phyloP scores from a whole-genome alignment of 2,329 filamentous ascomycete genomes.

The Hypoxylon sp. region DNA sequence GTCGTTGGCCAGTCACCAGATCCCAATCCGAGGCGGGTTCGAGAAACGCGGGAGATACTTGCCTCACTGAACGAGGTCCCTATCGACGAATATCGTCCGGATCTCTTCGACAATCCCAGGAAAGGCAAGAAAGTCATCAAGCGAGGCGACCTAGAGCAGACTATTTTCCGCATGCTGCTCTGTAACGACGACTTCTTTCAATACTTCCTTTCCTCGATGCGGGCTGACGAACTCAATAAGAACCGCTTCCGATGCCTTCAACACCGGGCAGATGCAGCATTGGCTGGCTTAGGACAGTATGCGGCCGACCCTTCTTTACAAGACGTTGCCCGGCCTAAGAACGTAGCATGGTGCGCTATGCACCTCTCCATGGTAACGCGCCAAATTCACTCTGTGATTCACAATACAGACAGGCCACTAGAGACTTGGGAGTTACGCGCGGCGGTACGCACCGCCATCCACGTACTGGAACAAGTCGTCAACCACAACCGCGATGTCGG shows the following conservation, averaged over 20 bases:
- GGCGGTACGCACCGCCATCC: conserved; percentile 64
- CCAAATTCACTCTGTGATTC: conserved; percentile 62
- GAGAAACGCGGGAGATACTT: conserved; percentile 67
- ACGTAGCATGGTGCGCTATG: conserved; percentile 65
- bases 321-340: conserved; percentile 50
- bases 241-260: conserved; percentile 65
- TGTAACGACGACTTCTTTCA: conserved; percentile 69
- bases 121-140: conserved; percentile 57
- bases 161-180: conserved; percentile 68
- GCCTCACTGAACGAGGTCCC: conserved; percentile 60
- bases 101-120: conserved; percentile 59
- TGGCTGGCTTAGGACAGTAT: conserved; percentile 61
- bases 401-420: conserved; percentile 57
- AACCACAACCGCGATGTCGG: conserved; percentile 59
- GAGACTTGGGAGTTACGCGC: conserved; percentile 58
- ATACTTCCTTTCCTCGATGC: conserved; percentile 64
- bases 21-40: conserved; percentile 58
- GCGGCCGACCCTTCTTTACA: conserved; percentile 24
- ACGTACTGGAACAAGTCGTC: conserved; percentile 63
- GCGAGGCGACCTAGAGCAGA: conserved; percentile 64
- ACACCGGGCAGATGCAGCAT: conserved; percentile 63
- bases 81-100: conserved; percentile 62
- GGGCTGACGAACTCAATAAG: conserved; percentile 61
- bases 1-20: conserved; percentile 53
- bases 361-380: conserved; percentile 62